These are phyloP conservation scores for Fusarium poae DNA, from an alignment of 2,329 filamentous ascomycete genomes.

Conservation along the genomic window DNA sequence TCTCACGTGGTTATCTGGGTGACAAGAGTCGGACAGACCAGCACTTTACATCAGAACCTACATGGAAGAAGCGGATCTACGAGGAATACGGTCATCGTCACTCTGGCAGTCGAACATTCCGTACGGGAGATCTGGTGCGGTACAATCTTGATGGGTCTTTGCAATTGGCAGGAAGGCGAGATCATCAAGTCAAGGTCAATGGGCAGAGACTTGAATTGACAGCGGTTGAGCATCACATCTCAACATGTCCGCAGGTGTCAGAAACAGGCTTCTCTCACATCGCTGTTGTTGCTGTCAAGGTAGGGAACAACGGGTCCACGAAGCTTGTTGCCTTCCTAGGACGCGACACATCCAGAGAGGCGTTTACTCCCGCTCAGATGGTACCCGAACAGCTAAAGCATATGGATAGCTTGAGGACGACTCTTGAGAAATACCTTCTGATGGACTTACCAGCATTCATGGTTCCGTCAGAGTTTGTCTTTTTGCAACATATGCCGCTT, in stretches of 20 bases:
- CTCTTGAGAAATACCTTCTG: neutral
- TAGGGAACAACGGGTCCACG: neutral
- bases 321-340: conserved; percentile 11
- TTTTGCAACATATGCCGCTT: conserved; percentile 1
- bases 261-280: neutral
- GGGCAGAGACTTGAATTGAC: conserved; percentile 7
- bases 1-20: conserved; percentile 1
- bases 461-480: neutral
- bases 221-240: conserved; percentile 3
- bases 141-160: conserved; percentile 14
- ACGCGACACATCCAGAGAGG: neutral
- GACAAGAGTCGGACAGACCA: neutral
- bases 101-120: neutral
- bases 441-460: neutral
- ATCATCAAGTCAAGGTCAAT: conserved; percentile 14
- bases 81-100: neutral
- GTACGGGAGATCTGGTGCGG: conserved; percentile 4
- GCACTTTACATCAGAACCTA: neutral
- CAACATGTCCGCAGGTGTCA: neutral
- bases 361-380: neutral
- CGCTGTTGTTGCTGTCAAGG: conserved; percentile 2
- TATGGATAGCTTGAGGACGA: neutral
- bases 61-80: neutral
- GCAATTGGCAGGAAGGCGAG: conserved; percentile 1
- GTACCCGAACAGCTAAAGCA: neutral